Evolutionary conservation across 23 red algal species (phyloP), one percentile per base, ranked within the genome.

Genomic region (Gracilaria domingensis): DNA sequence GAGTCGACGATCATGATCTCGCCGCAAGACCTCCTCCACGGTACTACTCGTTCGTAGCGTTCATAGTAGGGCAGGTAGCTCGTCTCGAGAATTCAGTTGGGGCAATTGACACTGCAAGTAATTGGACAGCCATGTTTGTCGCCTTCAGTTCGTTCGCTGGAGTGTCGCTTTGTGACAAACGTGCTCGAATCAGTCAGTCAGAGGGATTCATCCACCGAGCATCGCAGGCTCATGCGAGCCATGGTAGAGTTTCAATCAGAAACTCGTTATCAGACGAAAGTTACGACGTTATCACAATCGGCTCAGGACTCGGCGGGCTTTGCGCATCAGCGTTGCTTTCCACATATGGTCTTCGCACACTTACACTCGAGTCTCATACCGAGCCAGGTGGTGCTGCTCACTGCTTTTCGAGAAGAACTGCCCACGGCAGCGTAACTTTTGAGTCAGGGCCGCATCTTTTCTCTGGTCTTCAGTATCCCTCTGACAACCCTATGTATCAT

Each of bases 211-310:
- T 9, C 8, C 25, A 18, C 4, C 64, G 20, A 69, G 6, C 0
- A 37, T 32, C 3, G 5, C 0, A 2, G 0, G 20, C 64, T 34
- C 14, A 36, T 8, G 32, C 0, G 32, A 37, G 13, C 32, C 30
- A 24, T 69, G 28, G 30, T 36, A 69, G 30, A 32, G 16, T 69
- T 69, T 32, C 26, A 4, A 69, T 69, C 20, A 30, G 64, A 4
- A 69, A 32, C 32, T 69, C 64, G 3, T 8, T 32, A 4, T 11
- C 30, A 12, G 32, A 69, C 9, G 72, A 77, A 49, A 88, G 61
- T 29, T 94, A 81, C 30, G 93, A 95, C 59, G 57, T 84, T 11
- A 88, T 95, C 38, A 71, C 88, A 16, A 95, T 95, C 25, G 93
- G 93, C 30, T 70, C 93, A 30, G 93, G 93, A 29, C 54, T 95